These are phyloP conservation scores for Corylus avellana DNA, from an alignment of 306 rosid genomes.

Conservation along the genomic window DNA sequence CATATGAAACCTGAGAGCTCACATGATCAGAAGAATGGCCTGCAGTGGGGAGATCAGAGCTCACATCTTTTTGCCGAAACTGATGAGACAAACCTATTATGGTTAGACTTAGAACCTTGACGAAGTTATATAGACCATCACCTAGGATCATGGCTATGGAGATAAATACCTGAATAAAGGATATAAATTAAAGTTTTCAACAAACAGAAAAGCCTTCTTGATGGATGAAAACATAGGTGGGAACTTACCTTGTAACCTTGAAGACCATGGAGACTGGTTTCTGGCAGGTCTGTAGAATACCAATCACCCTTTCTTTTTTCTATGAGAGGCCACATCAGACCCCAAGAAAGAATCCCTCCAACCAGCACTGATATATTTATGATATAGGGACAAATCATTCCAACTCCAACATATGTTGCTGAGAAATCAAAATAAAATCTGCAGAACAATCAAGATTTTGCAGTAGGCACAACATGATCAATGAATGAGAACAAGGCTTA, in stretches of 20 bases:
- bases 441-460: background rate
- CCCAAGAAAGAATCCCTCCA: constrained; percentile 26
- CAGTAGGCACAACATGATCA: background rate
- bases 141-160: constrained; percentile 18
- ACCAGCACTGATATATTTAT: constrained; percentile 11
- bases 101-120: constrained; percentile 1
- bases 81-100: background rate
- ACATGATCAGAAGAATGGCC: background rate
- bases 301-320: constrained; percentile 6
- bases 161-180: background rate
- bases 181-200: no score
- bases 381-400: constrained; percentile 26
- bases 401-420: constrained; percentile 12
- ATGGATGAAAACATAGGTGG: no score
- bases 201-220: no score
- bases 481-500: background rate
- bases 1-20: background rate
- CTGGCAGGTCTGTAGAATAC: background rate
- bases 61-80: background rate
- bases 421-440: constrained; percentile 15
- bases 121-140: constrained; percentile 7
- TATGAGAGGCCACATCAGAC: constrained; percentile 25
- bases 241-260: constrained; percentile 16
- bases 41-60: background rate
- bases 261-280: background rate